Evolutionary conservation across 176 grass and related monocot genomes (phyloP).

Genomic region (Carex scoparia): DNA sequence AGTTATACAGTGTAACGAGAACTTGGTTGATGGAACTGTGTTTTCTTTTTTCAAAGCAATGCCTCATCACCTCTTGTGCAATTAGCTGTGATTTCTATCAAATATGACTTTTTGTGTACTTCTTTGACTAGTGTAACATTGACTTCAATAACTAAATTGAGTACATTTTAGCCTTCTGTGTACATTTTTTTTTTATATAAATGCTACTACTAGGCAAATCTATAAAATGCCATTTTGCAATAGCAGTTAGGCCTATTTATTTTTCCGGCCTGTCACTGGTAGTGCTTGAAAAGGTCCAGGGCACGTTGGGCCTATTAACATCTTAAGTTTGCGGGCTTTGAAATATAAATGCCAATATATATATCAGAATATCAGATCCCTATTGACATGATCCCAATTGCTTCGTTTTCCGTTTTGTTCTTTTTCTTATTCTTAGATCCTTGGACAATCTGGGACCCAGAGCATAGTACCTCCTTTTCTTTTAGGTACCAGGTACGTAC

Average conservation of each 20-base stretch:
- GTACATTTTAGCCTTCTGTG: neutral
- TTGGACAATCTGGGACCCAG: neutral
- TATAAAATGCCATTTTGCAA: too few species aligned
- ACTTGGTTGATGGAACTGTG: neutral
- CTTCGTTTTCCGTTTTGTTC: neutral
- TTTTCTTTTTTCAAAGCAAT: too few species aligned
- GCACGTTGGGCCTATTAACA: neutral
- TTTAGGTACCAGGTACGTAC: neutral
- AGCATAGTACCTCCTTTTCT: neutral
- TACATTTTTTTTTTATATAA: neutral
- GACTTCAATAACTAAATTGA: neutral
- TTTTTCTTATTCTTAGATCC: neutral
- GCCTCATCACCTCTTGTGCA: neutral
- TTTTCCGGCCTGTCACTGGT: neutral
- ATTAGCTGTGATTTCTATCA: neutral
- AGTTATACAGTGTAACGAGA: conserved; percentile 13
- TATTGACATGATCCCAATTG: neutral
- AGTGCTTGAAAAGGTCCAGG: neutral
- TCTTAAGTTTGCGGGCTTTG: neutral
- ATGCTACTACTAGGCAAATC: too few species aligned
- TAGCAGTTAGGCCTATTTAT: neutral
- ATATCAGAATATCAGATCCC: neutral
- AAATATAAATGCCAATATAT: neutral
- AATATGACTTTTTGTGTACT: too few species aligned
- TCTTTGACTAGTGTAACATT: too few species aligned